Evolutionary conservation across 345 rosid species (phyloP).

Genomic region (Theobroma cacao): DNA sequence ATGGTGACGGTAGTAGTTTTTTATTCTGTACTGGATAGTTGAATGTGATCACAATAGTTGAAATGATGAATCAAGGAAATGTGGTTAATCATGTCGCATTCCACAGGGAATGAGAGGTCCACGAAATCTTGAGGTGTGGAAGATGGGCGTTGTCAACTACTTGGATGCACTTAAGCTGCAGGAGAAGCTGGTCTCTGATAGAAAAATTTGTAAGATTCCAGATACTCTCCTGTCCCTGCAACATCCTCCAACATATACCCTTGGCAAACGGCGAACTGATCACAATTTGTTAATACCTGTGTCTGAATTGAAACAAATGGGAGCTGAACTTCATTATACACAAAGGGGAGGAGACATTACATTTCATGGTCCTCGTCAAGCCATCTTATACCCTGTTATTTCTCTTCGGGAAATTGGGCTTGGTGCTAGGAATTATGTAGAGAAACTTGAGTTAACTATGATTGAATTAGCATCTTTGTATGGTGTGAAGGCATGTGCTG

Average conservation of each 20-base stretch:
- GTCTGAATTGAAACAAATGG: conserved; percentile 60
- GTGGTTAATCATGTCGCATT: conserved; percentile 5
- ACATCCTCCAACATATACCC: conserved; percentile 84
- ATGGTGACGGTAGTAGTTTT: background rate
- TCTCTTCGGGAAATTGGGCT: conserved; percentile 64
- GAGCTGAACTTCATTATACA: conserved; percentile 88
- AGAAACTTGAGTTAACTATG: conserved; percentile 73
- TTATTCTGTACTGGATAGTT: background rate
- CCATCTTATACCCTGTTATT: conserved; percentile 72
- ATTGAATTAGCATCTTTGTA: conserved; percentile 67
- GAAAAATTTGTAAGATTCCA: conserved; percentile 52
- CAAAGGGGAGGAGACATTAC: conserved; percentile 94
- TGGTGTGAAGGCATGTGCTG: conserved; percentile 65
- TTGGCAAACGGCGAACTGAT: conserved; percentile 77
- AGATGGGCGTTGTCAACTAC: conserved; percentile 67
- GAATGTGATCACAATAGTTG: background rate
- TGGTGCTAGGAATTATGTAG: conserved; percentile 81
- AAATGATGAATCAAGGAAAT: background rate
- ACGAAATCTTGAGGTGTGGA: conserved; percentile 68
- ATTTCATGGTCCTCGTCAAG: conserved; percentile 87
- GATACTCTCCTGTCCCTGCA: conserved; percentile 76
- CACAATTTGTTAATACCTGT: conserved; percentile 67
- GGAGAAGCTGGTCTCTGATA: conserved; percentile 53
- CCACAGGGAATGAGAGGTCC: conserved; percentile 55
- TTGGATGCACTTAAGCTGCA: conserved; percentile 77